Evolutionary conservation across 2,329 filamentous ascomycete genomes (phyloP), one percentile per base, ranked within the genome.

Genomic region (Diplodia corticola): DNA sequence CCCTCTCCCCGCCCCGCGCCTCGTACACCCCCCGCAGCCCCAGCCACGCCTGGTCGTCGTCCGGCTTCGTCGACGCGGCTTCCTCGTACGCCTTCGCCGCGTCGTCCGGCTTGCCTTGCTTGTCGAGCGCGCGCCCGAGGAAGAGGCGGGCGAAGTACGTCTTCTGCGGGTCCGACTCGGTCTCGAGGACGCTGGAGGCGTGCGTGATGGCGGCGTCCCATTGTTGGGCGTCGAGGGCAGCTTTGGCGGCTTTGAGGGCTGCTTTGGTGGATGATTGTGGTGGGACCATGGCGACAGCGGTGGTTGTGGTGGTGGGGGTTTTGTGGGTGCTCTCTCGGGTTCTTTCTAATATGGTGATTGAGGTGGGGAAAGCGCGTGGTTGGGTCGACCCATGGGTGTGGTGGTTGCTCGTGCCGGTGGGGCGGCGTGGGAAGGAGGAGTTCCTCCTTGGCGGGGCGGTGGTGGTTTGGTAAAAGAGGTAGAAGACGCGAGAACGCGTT

Each of bases 1-100:
- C 80, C 72, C 89, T 91, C 64, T 85, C 84, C 33, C 81, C 78
- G 17, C 87, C 89, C 73, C 93, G 90, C 71, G 88, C 90, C 79
- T 97, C 92, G 75, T 92, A 97, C 33, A 98, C 79, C 73, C 89
- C 91, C 76, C 95, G 86, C 53, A 99, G 82, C 1, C 95, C 95
- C 75, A 97, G 91, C 92, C 92, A 98, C 70, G 91, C 91, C 72
- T 94, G 91, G n/a, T 87, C 82, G 71, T 97, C 93, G 20, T 86
- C 82, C 0, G 89, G 86, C 69, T 92, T 93, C 68, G 92, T 81
- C 22, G 83, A 82, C 5, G 90, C 86, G 1, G 94, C 95, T 35
- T 85, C 83, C 48, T 85, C 82, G 77, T 98, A 98, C 1, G 89
- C 87, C 37, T 84, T 85, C 71, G 95, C 93, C 0, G 95, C 89